Evolutionary conservation across 768 basidiomycete genomes (phyloP).

Genomic region (Boletus rubropictus): DNA sequence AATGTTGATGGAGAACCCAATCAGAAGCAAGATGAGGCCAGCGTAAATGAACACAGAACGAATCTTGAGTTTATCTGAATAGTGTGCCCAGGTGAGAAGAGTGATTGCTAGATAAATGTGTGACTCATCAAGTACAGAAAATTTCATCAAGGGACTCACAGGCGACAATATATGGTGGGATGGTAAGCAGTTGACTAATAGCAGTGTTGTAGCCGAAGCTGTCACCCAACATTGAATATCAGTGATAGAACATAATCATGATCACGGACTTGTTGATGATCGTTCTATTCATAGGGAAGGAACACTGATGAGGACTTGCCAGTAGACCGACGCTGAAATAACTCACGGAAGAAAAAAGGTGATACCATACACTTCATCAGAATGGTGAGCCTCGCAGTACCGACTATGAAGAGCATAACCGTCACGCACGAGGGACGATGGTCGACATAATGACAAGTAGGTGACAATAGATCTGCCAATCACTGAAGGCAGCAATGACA

Average conservation of each 20-base stretch:
- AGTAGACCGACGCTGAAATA: neutral
- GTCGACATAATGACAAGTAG: conserved; percentile 40
- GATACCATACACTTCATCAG: conserved; percentile 54
- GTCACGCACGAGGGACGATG: conserved; percentile 49
- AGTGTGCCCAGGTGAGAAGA: conserved; percentile 47
- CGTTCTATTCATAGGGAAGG: conserved; percentile 35
- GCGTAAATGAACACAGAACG: conserved; percentile 56
- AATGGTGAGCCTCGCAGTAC: neutral
- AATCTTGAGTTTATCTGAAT: conserved; percentile 50
- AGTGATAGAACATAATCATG: neutral
- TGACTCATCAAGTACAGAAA: neutral
- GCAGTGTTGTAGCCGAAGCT: conserved; percentile 57
- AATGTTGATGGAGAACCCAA: conserved; percentile 63
- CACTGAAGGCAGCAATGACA: conserved; percentile 45
- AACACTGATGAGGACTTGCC: neutral
- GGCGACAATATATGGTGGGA: conserved; percentile 61
- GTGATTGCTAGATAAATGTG: conserved; percentile 38
- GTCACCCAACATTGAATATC: conserved; percentile 2
- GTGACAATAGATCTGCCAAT: conserved; percentile 52
- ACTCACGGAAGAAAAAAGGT: conserved; percentile 67
- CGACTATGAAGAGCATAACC: neutral
- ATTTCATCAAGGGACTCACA: conserved; percentile 37
- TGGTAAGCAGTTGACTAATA: conserved; percentile 58
- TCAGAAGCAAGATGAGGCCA: conserved; percentile 43
- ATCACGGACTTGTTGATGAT: conserved; percentile 47